Base-by-base conservation (phyloP, 176 grass and related monocot species). In the Musa troglodytarum region DNA sequence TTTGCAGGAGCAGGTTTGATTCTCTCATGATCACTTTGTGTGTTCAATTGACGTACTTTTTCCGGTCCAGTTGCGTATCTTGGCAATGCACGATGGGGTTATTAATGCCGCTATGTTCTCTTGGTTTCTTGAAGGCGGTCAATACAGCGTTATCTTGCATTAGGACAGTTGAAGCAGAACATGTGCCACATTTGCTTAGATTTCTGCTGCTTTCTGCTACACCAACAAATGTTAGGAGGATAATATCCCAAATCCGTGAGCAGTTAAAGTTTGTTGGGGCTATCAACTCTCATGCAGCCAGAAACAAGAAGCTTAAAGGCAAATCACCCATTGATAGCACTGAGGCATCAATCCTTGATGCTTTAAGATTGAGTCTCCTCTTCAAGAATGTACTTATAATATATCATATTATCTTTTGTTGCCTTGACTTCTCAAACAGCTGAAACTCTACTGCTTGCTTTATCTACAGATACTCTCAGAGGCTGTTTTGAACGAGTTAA, bases 131-230 rank as follows among this genome's bases (percentile, higher is more conserved):
- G 61, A 84, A 96, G 93, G 87, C 89, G 8, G 83, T 96, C 61
- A 90, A 89, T 49, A 79, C 92, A 71, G 89, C 93, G 21, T 84
- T 96, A 83, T 96, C 93, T 21, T 96, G 89, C 85, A 89, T 92
- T 71, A 85, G 93, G 79, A 92, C 93, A 34, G 76, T 92, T 66
- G 79, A 84, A 9, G 79, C 69, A 0, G 85, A 96, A 51, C 87
- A 96, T 61, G 90, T 90, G 85, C 89, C 93, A 0, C 87, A 92
- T 67, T 80, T 96, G 77, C 89, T 96, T 78, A 87, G 87, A 72
- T 96, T 96, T 79, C 84, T 96, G 70, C 50, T 96, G 63, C 75
- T 96, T 26, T 80, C 93, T 70, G 85, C 89, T 65, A 96, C 87
- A 26, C 79, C 87, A 68, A 71, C 16, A 57, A 96, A 96, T 85